These are phyloP conservation scores for Aspergillus coremiiformis DNA, from an alignment of 495 filamentous ascomycete species.

Conservation along the genomic window DNA sequence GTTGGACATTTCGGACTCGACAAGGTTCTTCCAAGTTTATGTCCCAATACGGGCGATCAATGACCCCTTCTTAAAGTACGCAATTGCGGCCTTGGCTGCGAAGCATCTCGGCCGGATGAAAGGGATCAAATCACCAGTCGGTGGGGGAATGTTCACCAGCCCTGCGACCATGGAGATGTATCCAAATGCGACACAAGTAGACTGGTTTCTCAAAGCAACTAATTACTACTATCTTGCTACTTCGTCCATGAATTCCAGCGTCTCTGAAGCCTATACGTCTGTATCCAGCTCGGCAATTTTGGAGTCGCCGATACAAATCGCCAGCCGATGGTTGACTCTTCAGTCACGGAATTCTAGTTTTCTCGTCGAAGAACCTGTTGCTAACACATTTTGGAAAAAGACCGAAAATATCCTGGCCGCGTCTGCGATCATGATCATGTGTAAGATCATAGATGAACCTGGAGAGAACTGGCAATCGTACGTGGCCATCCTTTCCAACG, in stretches of 20 bases:
- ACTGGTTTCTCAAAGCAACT: conserved; percentile 38
- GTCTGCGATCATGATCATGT: conserved; percentile 24
- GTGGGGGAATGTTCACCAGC: conserved; percentile 25
- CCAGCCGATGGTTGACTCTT: conserved; percentile 23
- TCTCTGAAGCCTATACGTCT: conserved; percentile 27
- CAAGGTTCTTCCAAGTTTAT: conserved; percentile 33
- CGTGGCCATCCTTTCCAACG: conserved; percentile 1
- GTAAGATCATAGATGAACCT: conserved; percentile 28
- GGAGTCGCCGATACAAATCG: conserved; percentile 28
- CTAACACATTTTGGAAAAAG: conserved; percentile 15
- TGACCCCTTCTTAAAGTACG: conserved; percentile 25
- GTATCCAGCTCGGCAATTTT: conserved; percentile 32
- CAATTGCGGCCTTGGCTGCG: conserved; percentile 33
- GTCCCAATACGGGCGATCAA: conserved; percentile 34
- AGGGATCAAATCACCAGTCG: conserved; percentile 18
- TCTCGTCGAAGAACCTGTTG: conserved; percentile 4
- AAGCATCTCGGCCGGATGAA: conserved; percentile 38
- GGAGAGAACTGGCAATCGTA: conserved; percentile 35
- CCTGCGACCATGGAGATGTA: conserved; percentile 34
- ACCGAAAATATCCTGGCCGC: conserved; percentile 30
- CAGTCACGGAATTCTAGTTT: conserved; percentile 2
- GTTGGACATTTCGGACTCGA: conserved; percentile 34
- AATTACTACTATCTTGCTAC: conserved; percentile 38
- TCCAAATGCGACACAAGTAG: conserved; percentile 28
- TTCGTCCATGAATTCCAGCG: conserved; percentile 22